phyloP scores from a whole-genome alignment of 108 stramenopile species.

The Aurantiochytrium sp. region DNA sequence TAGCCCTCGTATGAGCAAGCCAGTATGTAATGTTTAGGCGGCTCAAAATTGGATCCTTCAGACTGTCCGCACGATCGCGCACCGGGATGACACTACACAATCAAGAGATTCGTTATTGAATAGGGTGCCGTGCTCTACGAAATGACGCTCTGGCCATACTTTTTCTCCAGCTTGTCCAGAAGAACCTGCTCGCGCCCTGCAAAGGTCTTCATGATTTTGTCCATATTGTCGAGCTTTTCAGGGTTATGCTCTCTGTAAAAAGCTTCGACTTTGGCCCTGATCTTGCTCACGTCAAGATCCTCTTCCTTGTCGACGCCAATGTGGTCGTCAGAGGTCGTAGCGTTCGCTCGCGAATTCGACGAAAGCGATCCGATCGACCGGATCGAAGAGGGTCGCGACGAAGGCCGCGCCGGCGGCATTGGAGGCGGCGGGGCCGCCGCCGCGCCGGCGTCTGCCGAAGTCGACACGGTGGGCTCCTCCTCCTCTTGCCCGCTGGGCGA shows the following conservation, averaged over 20 bases:
- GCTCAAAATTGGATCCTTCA: too few species aligned
- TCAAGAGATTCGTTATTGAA: too few species aligned
- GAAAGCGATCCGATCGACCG: too few species aligned
- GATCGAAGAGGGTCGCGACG: too few species aligned
- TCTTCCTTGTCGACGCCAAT: not conserved
- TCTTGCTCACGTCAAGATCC: not conserved
- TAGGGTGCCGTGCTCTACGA: too few species aligned
- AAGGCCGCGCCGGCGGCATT: not conserved
- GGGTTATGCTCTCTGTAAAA: not conserved
- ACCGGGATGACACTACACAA: too few species aligned
- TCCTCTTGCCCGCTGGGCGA: not conserved
- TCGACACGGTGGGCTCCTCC: not conserved
- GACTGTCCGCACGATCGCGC: too few species aligned
- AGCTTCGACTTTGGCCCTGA: not conserved
- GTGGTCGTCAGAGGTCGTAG: not conserved
- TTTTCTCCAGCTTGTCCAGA: slow-evolving; percentile 21
- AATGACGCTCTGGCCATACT: not conserved
- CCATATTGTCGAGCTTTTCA: slow-evolving; percentile 16
- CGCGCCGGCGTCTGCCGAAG: not conserved
- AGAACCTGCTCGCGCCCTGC: slow-evolving; percentile 25
- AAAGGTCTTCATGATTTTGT: slow-evolving; percentile 10
- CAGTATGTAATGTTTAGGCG: not conserved
- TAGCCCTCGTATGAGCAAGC: not conserved
- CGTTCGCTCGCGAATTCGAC: not conserved
- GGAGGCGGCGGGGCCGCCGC: not conserved